Conservation (phyloP, 345 rosid species). For the Acer negundo region DNA sequence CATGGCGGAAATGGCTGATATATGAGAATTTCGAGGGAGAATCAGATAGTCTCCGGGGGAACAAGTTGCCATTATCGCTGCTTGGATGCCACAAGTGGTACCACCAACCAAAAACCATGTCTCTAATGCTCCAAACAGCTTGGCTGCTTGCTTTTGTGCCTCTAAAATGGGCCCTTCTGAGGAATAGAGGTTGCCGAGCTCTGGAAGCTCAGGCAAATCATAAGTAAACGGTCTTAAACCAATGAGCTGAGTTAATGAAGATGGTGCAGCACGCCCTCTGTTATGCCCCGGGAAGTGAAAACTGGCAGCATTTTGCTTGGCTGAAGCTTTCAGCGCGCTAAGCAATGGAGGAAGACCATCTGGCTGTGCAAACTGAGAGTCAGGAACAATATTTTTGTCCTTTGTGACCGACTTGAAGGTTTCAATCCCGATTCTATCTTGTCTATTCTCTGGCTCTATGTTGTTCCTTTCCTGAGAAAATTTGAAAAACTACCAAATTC, state of each 20-base stretch:
- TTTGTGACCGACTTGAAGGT: constrained; percentile 8
- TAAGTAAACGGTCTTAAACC: constrained; percentile 51
- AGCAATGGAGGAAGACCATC: constrained; percentile 44
- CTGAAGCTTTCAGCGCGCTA: constrained; percentile 49
- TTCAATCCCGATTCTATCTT: constrained; percentile 6
- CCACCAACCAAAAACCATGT: constrained; percentile 77
- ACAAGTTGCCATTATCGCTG: constrained; percentile 63
- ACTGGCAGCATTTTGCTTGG: constrained; percentile 46
- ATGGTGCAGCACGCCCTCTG: constrained; percentile 61
- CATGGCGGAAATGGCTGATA: constrained; percentile 56
- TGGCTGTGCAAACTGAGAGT: constrained; percentile 8
- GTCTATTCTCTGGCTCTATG: constrained; percentile 27
- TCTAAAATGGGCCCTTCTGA: constrained; percentile 64
- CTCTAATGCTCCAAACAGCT: constrained; percentile 56
- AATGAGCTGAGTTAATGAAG: constrained; percentile 46
- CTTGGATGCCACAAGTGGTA: constrained; percentile 64
- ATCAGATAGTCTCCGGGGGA: constrained; percentile 55
- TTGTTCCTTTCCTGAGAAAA: constrained; percentile 26
- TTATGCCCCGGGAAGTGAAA: constrained; percentile 77
- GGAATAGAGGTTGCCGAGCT: constrained; percentile 56
- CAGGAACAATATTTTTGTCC: constrained; percentile 18
- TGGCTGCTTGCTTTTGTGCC: constrained; percentile 55
- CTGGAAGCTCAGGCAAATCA: constrained; percentile 67
- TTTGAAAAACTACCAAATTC: not conserved
- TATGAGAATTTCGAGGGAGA: constrained; percentile 62